A percentile compares a stretch with the other conserved stretches of the same genome.
Conservation (phyloP, 2,329 filamentous ascomycete species). For the Lachnellula cervina region DNA sequence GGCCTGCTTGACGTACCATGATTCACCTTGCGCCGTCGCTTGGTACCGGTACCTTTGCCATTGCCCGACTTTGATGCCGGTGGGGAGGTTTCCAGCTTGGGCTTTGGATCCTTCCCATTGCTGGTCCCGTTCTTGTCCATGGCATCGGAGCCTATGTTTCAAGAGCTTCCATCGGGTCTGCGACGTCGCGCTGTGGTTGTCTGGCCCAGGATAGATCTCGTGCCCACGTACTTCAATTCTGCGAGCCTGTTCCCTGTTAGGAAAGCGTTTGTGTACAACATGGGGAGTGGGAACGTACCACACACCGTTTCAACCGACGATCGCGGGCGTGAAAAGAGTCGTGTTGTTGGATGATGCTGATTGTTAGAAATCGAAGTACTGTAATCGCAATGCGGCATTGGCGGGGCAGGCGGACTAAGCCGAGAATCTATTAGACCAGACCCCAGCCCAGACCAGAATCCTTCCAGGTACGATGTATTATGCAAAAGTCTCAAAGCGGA, state of each 20-base stretch:
- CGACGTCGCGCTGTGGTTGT: constrained; percentile 22
- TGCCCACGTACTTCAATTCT: neutral
- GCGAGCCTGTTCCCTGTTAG: constrained; percentile 2
- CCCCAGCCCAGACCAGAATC: neutral
- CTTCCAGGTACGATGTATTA: neutral
- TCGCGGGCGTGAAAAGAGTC: neutral
- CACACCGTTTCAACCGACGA: neutral
- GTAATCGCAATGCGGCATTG: constrained; percentile 6
- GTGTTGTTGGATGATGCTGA: neutral
- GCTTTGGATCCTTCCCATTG: constrained; percentile 31
- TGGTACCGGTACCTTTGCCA: constrained; percentile 52
- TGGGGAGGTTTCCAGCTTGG: constrained; percentile 25
- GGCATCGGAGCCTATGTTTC: constrained; percentile 30
- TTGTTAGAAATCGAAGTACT: neutral
- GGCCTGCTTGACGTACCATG: constrained; percentile 59
- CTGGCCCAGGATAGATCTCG: constrained; percentile 3
- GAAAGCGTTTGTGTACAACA: neutral
- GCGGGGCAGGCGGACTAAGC: constrained; percentile 8
- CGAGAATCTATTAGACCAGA: constrained; percentile 5
- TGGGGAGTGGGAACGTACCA: neutral
- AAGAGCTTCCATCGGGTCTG: constrained; percentile 32
- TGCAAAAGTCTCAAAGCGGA: constrained; percentile 7
- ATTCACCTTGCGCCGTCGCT: constrained; percentile 85
- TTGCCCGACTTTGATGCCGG: constrained; percentile 24
- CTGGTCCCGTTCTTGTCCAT: constrained; percentile 33